Evolutionary conservation across 2,329 filamentous ascomycete genomes (phyloP).

Genomic region (Fusarium pseudoanthophilum): DNA sequence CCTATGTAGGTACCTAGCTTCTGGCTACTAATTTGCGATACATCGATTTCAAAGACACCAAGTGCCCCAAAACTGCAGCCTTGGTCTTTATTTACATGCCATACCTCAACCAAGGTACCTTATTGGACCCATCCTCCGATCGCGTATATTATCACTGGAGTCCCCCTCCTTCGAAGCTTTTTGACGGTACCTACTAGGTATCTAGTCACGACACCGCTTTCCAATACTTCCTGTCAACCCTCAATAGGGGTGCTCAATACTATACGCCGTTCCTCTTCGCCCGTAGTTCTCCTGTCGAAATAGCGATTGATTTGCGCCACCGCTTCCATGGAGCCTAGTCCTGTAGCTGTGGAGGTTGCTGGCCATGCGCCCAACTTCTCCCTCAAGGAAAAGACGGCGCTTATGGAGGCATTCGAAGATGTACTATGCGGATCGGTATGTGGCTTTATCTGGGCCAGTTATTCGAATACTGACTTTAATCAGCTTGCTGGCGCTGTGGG

Average conservation of each 20-base stretch:
- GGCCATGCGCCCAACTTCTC: slow-evolving; percentile 42
- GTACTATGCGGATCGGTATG: slow-evolving; percentile 87
- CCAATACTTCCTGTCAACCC: background rate
- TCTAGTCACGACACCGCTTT: slow-evolving; percentile 6
- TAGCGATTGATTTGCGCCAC: background rate
- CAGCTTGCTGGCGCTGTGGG: slow-evolving; percentile 86
- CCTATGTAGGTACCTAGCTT: background rate
- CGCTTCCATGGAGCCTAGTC: slow-evolving; percentile 47
- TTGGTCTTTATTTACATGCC: background rate
- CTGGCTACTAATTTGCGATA: background rate
- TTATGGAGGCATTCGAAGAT: slow-evolving; percentile 81
- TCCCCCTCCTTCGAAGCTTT: slow-evolving; percentile 15
- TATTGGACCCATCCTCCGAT: background rate
- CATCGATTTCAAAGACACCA: background rate
- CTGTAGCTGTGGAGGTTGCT: slow-evolving; percentile 44
- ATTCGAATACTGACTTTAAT: background rate
- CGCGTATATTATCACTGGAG: background rate
- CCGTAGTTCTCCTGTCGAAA: background rate
- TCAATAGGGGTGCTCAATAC: background rate
- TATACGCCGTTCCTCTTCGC: background rate
- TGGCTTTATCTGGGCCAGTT: slow-evolving; percentile 16
- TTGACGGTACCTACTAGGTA: background rate
- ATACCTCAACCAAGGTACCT: background rate
- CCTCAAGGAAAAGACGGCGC: slow-evolving; percentile 53
- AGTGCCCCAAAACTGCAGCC: background rate